Evolutionary conservation across 139 green algal genomes (phyloP), one percentile per base, ranked within the genome.

Genomic region (Coelastrella sp.): DNA sequence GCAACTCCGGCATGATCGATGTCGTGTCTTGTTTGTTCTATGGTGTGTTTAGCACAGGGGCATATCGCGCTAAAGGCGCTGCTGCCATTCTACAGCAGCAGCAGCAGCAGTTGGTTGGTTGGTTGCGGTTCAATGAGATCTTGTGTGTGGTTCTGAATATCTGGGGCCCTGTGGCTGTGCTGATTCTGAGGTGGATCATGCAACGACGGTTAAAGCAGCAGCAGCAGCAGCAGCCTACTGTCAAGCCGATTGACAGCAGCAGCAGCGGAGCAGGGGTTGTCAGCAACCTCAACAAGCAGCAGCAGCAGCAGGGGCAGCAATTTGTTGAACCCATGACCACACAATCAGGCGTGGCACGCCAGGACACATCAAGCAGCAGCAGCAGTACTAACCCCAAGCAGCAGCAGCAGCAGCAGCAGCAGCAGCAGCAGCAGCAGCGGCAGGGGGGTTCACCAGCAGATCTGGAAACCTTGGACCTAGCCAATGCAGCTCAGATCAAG

Each of bases 271-370:
- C 32, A 47, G 32, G 32, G 32, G 32, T 47, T 47, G 32, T 47
- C 32, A 47, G 32, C 32, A 1, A 47, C 32, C 32, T 47, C 32
- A 47, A 85, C n/a, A 10, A 71, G 79, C 79, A 85, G 79, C 47
- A 85, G 79, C 79, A 85, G 79, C 79, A 85, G 79, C 79, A 71
- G 64, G 4, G 13, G 64, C 11, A 71, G 64, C 13, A 71, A 71
- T 11, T 3, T 71, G 64, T 47, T 47, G 32, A 47, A 47, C 32
- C 32, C 32, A 47, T 47, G 32, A 47, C 32, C 32, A 47, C 32
- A 47, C 32, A 47, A 47, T 47, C 32, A 47, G 32, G 32, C 32
- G 32, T 47, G 32, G 32, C 32, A 47, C 32, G 32, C 32, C 32
- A 47, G 32, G 32, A 47, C 64, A 71, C 4, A 71, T 14, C 57